These are phyloP conservation scores for Catharanthus roseus DNA, from an alignment of 257 asterid genomes.

Conservation along the genomic window DNA sequence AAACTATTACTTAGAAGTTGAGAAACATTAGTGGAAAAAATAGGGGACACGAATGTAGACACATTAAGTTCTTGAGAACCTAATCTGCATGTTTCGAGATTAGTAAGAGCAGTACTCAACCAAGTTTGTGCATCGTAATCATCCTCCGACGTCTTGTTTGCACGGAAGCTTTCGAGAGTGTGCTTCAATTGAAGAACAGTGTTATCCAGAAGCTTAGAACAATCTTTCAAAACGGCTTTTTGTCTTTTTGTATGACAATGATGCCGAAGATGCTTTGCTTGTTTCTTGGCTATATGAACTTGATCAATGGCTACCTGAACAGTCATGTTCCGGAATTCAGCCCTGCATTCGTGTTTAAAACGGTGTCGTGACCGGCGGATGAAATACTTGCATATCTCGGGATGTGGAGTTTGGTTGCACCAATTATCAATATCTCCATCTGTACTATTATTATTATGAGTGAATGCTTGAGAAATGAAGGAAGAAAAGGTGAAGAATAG, in stretches of 20 bases:
- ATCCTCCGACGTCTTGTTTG: slow-evolving; percentile 26
- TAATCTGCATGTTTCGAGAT: slow-evolving; percentile 45
- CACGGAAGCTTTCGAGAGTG: slow-evolving; percentile 27
- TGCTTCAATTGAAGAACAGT: slow-evolving; percentile 46
- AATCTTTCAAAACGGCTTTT: slow-evolving; percentile 33
- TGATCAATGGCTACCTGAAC: slow-evolving; percentile 48
- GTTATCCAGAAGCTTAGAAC: slow-evolving; percentile 42
- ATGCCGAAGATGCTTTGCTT: slow-evolving; percentile 22
- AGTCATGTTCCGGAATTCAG: slow-evolving; percentile 46
- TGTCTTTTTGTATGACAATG: slow-evolving; percentile 27
- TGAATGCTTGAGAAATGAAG: slow-evolving; percentile 15
- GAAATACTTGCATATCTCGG: slow-evolving; percentile 45
- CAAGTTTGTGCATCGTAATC: slow-evolving; percentile 62
- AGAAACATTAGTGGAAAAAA: slow-evolving; percentile 36
- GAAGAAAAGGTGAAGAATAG: slow-evolving; percentile 12
- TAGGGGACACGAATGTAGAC: slow-evolving; percentile 41
- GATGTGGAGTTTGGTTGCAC: slow-evolving; percentile 69
- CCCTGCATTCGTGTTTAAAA: slow-evolving; percentile 26
- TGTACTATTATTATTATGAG: slow-evolving; percentile 3
- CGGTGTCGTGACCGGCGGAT: slow-evolving; percentile 25
- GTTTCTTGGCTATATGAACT: slow-evolving; percentile 30
- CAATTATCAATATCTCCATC: slow-evolving; percentile 37
- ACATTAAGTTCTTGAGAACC: slow-evolving; percentile 48
- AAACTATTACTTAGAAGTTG: slow-evolving; percentile 59
- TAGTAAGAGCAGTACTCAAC: slow-evolving; percentile 73